Evolutionary conservation across 257 asterid genomes (phyloP).

Genomic region (Fraxinus quadrangulata): DNA sequence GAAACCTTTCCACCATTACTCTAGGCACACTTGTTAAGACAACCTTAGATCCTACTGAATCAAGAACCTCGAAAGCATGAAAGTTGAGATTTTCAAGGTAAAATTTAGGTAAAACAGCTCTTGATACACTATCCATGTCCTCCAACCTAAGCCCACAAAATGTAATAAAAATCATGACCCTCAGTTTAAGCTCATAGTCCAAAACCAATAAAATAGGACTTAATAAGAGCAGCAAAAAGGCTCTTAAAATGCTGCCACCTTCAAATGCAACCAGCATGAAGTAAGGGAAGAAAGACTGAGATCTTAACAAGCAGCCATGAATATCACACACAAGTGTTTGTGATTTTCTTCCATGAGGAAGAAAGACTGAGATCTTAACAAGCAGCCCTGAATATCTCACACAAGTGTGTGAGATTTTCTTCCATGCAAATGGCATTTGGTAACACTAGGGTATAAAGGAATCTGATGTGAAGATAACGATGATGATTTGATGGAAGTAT

Average conservation of each 20-base stretch:
- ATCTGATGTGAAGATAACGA: constrained; percentile 34
- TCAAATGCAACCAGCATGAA: constrained; percentile 95
- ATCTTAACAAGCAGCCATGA: constrained; percentile 47
- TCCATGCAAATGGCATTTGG: constrained; percentile 38
- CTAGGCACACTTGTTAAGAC: constrained; percentile 69
- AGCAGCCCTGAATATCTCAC: constrained; percentile 58
- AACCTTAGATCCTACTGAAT: constrained; percentile 44
- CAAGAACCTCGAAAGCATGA: constrained; percentile 49
- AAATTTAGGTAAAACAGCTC: constrained; percentile 86
- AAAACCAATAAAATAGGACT: constrained; percentile 50
- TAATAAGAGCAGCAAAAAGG: constrained; percentile 62
- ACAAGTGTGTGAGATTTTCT: constrained; percentile 52
- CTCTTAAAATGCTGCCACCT: constrained; percentile 77
- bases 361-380: constrained; percentile 57
- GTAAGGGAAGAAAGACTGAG: constrained; percentile 75
- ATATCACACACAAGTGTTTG: constrained; percentile 68
- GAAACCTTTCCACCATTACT: constrained; percentile 79
- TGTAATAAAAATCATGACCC: constrained; percentile 72
- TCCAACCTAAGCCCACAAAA: constrained; percentile 69
- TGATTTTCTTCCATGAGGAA: constrained; percentile 51
- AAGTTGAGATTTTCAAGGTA: constrained; percentile 64
- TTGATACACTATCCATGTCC: constrained; percentile 58
- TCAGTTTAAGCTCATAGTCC: constrained; percentile 43
- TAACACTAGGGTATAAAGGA: constrained; percentile 40
- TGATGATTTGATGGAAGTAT: constrained; percentile 35